A percentile compares a stretch with the other conserved stretches of the same genome.
Conservation (phyloP, 495 filamentous ascomycete species). For the Letharia lupina region DNA sequence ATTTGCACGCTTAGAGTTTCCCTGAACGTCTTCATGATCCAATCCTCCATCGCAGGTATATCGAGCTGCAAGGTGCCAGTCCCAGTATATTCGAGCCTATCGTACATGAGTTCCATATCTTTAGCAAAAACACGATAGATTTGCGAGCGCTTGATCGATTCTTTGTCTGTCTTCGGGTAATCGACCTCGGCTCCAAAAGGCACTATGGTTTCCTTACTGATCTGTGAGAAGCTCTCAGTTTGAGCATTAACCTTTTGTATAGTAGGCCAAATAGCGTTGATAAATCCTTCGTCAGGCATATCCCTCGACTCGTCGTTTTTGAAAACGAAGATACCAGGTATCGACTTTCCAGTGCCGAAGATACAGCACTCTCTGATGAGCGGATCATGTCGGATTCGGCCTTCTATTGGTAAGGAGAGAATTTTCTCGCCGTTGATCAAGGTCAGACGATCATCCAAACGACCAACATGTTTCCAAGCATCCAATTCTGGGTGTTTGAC, state of each 20-base stretch:
- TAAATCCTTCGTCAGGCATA: constrained; percentile 35
- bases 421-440: constrained; percentile 64
- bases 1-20: constrained; percentile 37
- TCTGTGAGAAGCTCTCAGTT: constrained; percentile 47
- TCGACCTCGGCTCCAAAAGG: constrained; percentile 34
- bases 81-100: constrained; percentile 26
- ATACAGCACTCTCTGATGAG: constrained; percentile 50
- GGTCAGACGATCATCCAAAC: constrained; percentile 56
- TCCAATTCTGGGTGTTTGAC: constrained; percentile 49
- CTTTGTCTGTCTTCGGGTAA: constrained; percentile 48
- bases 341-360: constrained; percentile 43
- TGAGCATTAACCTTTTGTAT: constrained; percentile 42
- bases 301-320: constrained; percentile 29
- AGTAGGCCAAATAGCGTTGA: constrained; percentile 41
- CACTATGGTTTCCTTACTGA: constrained; percentile 47
- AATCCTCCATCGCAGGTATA: constrained; percentile 32
- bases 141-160: constrained; percentile 47
- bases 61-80: constrained; percentile 32
- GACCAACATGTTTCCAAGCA: constrained; percentile 56
- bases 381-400: constrained; percentile 42
- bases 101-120: constrained; percentile 43
- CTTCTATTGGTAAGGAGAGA: constrained; percentile 55
- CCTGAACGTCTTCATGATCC: constrained; percentile 36
- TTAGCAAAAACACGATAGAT: constrained; percentile 41
- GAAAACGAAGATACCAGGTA: constrained; percentile 49